Base-by-base conservation (phyloP, 192 early-diverging fungal genomes). In the Coemansia sp. region DNA sequence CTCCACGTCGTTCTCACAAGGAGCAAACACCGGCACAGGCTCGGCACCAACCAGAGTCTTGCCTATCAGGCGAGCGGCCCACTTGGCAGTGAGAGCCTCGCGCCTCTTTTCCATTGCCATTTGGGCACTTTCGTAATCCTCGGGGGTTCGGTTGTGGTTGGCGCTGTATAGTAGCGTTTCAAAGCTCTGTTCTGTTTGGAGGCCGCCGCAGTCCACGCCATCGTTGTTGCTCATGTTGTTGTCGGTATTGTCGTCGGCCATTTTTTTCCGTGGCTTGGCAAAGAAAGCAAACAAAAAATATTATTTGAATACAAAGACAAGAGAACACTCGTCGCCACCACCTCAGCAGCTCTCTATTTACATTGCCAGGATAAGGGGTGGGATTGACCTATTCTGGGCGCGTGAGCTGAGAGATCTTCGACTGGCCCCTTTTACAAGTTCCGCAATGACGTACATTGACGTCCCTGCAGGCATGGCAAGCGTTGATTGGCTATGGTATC, bases 21-120 rank as follows among this genome's bases (percentile, higher is more conserved):
- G 51, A 11, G 27, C 53, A 31, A 32, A 32, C 15, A 57, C 15
- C 15, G 53, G 53, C 53, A 17, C 59, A n/a, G 36, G 36, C 34
- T 61, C 10, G 42, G 23, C 45, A 29, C 61, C 64, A 12, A 74
- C 34, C 4, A 60, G 60, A 32, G 11, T 44, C 39, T 72, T 72
- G 67, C 67, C 70, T 9, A 64, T 25, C 50, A 73, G 51, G 58
- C 45, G 37, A 36, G 31, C 48, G 3, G 50, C 41, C 74, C 68
- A 70, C 51, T 60, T 38, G 27, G 62, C 63, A 2, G 60, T 51
- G 41, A 50, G 74, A 31, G 60, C 38, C 44, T 67, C 21, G 31
- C 64, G 60, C 74, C 10, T 36, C 67, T 66, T 44, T 17, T 68
- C 12, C 25, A 39, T 37, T 10, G 58, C 55, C 38, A 38, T 32